Conservation (phyloP, 2,329 filamentous ascomycete genomes). For the Arachnomyces sp. region DNA sequence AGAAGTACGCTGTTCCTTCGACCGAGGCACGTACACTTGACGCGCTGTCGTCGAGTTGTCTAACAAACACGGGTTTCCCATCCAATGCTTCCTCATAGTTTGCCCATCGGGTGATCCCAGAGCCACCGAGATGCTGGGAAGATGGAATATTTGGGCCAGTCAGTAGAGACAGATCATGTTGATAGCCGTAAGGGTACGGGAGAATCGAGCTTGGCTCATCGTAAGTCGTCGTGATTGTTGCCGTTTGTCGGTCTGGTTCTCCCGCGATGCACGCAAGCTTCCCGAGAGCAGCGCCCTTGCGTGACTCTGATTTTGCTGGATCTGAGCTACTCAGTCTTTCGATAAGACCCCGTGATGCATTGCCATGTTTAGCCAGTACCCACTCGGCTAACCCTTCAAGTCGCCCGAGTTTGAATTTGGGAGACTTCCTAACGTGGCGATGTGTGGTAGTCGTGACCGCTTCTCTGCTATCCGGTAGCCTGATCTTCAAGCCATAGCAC, state of each 20-base stretch:
- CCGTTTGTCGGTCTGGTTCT: not conserved
- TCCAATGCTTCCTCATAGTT: slow-evolving; percentile 7
- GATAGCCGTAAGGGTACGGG: slow-evolving; percentile 7
- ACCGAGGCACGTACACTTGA: slow-evolving; percentile 2
- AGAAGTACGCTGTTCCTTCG: slow-evolving; percentile 10
- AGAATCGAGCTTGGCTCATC: slow-evolving; percentile 4
- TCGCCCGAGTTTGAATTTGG: slow-evolving; percentile 2
- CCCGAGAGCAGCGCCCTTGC: too few relatives aligned
- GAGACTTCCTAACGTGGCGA: slow-evolving; percentile 1
- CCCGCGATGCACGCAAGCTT: slow-evolving; percentile 1
- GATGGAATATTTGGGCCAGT: slow-evolving; percentile 2
- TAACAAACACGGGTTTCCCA: slow-evolving; percentile 7
- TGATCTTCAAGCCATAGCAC: slow-evolving; percentile 4
- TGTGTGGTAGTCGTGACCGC: slow-evolving; percentile 6
- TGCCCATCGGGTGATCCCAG: slow-evolving; percentile 3
- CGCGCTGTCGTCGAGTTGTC: not conserved
- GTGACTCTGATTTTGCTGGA: not conserved
- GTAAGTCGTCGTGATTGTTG: slow-evolving; percentile 6
- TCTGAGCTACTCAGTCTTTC: not conserved
- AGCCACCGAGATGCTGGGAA: not conserved
- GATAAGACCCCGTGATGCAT: not conserved
- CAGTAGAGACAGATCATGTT: slow-evolving; percentile 7
- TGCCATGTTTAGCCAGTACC: not conserved
- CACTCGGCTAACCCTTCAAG: slow-evolving; percentile 2
- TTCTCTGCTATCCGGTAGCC: not conserved